These are phyloP conservation scores for Penicillium concentricum DNA, from an alignment of 2,329 filamentous ascomycete genomes.

Conservation along the genomic window DNA sequence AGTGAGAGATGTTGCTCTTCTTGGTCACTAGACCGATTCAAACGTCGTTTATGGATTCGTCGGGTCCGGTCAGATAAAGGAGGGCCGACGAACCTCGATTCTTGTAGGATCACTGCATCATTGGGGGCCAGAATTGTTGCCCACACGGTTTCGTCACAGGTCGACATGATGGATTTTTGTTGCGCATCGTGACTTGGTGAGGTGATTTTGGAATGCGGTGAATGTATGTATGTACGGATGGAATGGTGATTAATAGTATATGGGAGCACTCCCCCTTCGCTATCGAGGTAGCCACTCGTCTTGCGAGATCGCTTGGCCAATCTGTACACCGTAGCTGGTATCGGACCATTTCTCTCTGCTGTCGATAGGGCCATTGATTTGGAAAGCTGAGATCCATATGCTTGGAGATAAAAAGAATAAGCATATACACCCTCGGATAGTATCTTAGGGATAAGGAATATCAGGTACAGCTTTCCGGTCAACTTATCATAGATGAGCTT, in stretches of 20 bases:
- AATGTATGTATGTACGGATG: too few species aligned
- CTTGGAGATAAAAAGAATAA: neutral
- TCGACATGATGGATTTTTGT: neutral
- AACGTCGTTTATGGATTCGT: neutral
- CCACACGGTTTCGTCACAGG: too few species aligned
- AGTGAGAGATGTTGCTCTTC: neutral
- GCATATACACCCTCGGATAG: neutral
- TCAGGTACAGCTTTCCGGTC: neutral
- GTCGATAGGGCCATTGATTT: neutral
- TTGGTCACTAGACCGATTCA: neutral
- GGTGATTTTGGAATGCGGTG: too few species aligned
- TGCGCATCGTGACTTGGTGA: neutral
- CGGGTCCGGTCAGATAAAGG: neutral
- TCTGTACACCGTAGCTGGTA: too few species aligned
- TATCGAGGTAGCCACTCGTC: too few species aligned
- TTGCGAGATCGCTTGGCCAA: too few species aligned
- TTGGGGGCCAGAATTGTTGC: neutral
- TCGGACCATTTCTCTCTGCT: neutral
- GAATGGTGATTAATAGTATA: too few species aligned
- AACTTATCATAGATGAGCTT: neutral
- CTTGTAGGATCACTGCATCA: neutral
- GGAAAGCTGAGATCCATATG: neutral
- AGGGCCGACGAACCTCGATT: neutral
- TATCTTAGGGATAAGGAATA: neutral
- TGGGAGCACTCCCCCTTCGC: too few species aligned